Conservation (phyloP, 305 asterid species). For the Fraxinus sp. region DNA sequence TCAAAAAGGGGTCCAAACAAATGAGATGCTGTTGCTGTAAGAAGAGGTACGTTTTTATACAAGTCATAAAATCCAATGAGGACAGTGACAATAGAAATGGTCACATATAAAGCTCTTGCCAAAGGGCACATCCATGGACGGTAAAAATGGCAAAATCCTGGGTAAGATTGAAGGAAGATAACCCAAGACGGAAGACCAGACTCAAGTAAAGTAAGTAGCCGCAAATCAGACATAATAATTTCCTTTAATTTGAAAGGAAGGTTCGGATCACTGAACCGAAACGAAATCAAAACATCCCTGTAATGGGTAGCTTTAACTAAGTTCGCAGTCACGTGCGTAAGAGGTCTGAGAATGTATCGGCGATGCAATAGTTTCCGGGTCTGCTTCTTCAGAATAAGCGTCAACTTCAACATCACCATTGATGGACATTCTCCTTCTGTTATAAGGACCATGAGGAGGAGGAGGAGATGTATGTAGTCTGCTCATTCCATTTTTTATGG, state of each 20-base stretch:
- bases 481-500: conserved; percentile 26
- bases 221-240: conserved; percentile 66
- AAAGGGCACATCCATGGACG: conserved; percentile 99
- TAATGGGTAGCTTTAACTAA: conserved; percentile 55
- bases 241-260: conserved; percentile 80
- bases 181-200: conserved; percentile 99
- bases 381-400: conserved; percentile 39
- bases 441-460: conserved; percentile 62
- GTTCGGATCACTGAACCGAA: conserved; percentile 68
- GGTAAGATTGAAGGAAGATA: conserved; percentile 92
- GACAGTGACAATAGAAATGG: conserved; percentile 78
- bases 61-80: conserved; percentile 90
- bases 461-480: conserved; percentile 34
- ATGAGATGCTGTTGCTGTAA: conserved; percentile 82
- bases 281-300: conserved; percentile 74
- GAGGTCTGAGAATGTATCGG: conserved; percentile 40
- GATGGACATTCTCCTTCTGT: conserved; percentile 66
- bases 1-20: conserved; percentile 91
- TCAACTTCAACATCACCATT: conserved; percentile 34
- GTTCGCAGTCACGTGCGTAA: conserved; percentile 45
- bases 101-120: conserved; percentile 72
- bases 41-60: conserved; percentile 90
- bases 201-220: conserved; percentile 82
- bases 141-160: conserved; percentile 77
- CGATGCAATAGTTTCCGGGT: conserved; percentile 36